Percentiles rank a stretch among this genome's conserved stretches.
Evolutionary conservation across 129 eudicot genomes (phyloP).

Genomic region (Helianthus annuus): DNA sequence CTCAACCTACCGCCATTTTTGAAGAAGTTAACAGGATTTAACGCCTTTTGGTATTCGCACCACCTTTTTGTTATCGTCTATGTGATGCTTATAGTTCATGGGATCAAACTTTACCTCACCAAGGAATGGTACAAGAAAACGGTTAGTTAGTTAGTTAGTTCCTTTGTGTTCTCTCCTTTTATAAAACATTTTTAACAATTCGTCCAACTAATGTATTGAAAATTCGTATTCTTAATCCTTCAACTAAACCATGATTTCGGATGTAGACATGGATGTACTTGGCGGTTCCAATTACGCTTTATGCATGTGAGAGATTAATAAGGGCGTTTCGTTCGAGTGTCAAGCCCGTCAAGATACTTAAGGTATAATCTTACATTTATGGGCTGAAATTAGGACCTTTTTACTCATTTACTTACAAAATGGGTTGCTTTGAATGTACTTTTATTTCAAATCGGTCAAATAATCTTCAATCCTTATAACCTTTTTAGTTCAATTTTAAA

Average conservation of each 20-base stretch:
- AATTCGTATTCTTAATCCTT: no score
- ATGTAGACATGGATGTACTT: constrained; percentile 91
- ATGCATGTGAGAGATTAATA: constrained; percentile 68
- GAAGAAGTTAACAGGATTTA: constrained; percentile 87
- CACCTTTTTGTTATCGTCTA: constrained; percentile 83
- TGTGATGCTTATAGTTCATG: constrained; percentile 71
- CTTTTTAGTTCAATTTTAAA: no score
- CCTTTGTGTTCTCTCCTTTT: neutral
- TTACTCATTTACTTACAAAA: neutral
- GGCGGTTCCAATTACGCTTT: constrained; percentile 63
- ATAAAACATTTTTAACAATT: neutral
- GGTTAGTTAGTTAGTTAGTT: constrained; percentile 43
- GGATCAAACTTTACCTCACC: constrained; percentile 67
- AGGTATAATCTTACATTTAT: constrained; percentile 44
- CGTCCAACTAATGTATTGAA: no score
- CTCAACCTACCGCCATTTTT: constrained; percentile 79
- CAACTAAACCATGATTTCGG: constrained; percentile 12
- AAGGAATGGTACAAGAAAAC: constrained; percentile 83
- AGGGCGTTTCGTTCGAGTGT: constrained; percentile 75
- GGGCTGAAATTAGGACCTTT: neutral
- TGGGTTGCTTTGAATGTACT: neutral
- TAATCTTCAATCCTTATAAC: no score
- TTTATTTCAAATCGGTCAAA: no score
- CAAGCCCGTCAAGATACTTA: constrained; percentile 65
- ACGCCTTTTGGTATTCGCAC: constrained; percentile 98